Percentiles rank a stretch among this genome's conserved stretches.
Conservation (phyloP, 2,329 filamentous ascomycete species). For the Epicoccum sorghinum region DNA sequence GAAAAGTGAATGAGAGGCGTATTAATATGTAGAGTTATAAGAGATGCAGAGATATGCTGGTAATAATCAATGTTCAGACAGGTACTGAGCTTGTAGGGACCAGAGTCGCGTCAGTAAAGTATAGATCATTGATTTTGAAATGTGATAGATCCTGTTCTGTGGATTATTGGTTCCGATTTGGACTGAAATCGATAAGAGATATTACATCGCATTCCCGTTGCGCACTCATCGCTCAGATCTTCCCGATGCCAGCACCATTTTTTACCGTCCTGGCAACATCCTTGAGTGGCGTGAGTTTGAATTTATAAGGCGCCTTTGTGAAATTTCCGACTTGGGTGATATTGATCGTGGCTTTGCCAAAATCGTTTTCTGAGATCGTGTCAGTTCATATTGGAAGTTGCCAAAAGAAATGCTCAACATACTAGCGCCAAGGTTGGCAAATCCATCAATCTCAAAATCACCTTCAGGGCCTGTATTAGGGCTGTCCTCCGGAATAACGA, state of each 20-base stretch:
- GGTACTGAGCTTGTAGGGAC: too few species aligned
- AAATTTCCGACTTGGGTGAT: conserved; percentile 60
- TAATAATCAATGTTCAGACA: too few species aligned
- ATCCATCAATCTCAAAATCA: conserved; percentile 62
- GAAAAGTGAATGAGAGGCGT: too few species aligned
- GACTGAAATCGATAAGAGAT: too few species aligned
- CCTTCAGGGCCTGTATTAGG: conserved; percentile 61
- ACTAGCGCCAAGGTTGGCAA: conserved; percentile 61
- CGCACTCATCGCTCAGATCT: conserved; percentile 28
- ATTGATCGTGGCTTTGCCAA: conserved; percentile 56
- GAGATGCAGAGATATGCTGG: too few species aligned
- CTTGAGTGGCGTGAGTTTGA: conserved; percentile 55
- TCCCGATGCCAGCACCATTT: conserved; percentile 56
- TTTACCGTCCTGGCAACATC: conserved; percentile 52
- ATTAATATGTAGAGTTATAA: too few species aligned
- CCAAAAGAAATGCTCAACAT: conserved; percentile 29
- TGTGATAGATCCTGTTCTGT: too few species aligned
- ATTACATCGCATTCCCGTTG: too few species aligned
- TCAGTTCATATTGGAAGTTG: conserved; percentile 4
- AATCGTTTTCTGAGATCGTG: conserved; percentile 52
- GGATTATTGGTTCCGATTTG: too few species aligned
- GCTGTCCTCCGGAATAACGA: conserved; percentile 62
- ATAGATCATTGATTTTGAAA: too few species aligned
- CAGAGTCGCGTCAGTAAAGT: too few species aligned
- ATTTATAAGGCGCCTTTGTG: conserved; percentile 57